Percentiles rank a stretch among this genome's conserved stretches.
These are phyloP conservation scores for Tolypocladium album DNA, from an alignment of 2,329 filamentous ascomycete species.

Conservation along the genomic window DNA sequence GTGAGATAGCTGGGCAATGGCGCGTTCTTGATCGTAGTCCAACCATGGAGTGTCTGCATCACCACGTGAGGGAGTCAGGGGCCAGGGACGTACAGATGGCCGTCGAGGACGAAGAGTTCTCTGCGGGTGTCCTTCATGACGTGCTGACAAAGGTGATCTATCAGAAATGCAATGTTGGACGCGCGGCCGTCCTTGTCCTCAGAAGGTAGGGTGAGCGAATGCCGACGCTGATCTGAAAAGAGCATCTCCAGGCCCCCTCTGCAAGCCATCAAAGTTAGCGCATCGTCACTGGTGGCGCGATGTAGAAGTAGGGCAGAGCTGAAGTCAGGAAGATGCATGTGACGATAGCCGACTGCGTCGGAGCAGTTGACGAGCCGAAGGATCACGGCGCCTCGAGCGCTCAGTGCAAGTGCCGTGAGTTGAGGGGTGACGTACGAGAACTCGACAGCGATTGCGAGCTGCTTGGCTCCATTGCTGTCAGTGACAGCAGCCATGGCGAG, in stretches of 20 bases:
- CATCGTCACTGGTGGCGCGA: slow-evolving; percentile 1
- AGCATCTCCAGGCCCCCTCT: slow-evolving; percentile 92
- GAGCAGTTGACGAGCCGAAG: background rate
- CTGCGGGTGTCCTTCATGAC: slow-evolving; percentile 77
- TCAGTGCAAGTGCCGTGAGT: background rate
- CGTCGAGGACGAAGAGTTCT: slow-evolving; percentile 83
- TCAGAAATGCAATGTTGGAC: slow-evolving; percentile 63
- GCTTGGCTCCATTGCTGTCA: slow-evolving; percentile 10
- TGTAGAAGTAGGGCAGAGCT: background rate
- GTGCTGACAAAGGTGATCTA: slow-evolving; percentile 67
- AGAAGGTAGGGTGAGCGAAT: slow-evolving; percentile 58
- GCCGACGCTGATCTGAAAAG: slow-evolving; percentile 72
- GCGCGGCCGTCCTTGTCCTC: slow-evolving; percentile 47
- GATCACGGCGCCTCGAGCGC: background rate
- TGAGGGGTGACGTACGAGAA: slow-evolving; percentile 40
- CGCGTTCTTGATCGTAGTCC: background rate
- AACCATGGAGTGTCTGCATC: background rate
- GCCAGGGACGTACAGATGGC: slow-evolving; percentile 61
- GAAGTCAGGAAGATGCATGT: background rate
- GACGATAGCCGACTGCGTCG: background rate
- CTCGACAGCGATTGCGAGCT: slow-evolving; percentile 57
- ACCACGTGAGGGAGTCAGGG: background rate
- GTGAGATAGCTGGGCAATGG: background rate
- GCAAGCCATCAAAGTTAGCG: slow-evolving; percentile 7
- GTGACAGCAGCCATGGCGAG: slow-evolving; percentile 5